These are phyloP conservation scores for Pelargonium citronellum DNA, from an alignment of 441 rosid species.

Conservation along the genomic window DNA sequence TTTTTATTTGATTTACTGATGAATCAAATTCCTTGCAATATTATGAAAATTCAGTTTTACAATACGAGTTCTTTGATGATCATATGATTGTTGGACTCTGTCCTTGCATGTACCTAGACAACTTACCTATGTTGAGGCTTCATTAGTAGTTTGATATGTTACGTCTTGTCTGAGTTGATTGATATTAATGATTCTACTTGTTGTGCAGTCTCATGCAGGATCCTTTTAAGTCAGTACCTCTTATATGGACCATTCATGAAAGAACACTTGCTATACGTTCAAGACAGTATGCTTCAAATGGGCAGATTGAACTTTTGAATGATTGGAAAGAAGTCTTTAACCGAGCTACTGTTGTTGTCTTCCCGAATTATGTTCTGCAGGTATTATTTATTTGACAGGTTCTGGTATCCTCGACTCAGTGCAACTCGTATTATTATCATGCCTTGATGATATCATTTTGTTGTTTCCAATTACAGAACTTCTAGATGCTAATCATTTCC, in stretches of 20 bases:
- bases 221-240: slow-evolving; percentile 87
- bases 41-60: background rate
- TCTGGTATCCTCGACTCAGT: slow-evolving; percentile 4
- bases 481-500: background rate
- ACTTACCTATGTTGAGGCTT: too few species aligned
- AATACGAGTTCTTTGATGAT: too few species aligned
- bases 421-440: slow-evolving; percentile 3
- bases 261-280: slow-evolving; percentile 59
- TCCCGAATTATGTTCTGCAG: slow-evolving; percentile 68
- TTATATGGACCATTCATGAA: slow-evolving; percentile 76
- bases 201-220: slow-evolving; percentile 80
- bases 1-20: background rate
- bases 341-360: slow-evolving; percentile 75
- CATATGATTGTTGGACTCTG: too few species aligned
- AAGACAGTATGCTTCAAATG: slow-evolving; percentile 53
- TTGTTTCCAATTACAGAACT: background rate
- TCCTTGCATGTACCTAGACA: too few species aligned
- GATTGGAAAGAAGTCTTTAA: slow-evolving; percentile 78
- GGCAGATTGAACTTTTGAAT: slow-evolving; percentile 56
- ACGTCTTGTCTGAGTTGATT: slow-evolving; percentile 18
- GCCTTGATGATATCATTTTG: background rate
- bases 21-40: background rate
- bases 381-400: slow-evolving; percentile 34
- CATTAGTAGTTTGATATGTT: background rate
- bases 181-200: slow-evolving; percentile 39